Base-by-base conservation (phyloP, 257 asterid genomes). In the Anisodus tanguticus region DNA sequence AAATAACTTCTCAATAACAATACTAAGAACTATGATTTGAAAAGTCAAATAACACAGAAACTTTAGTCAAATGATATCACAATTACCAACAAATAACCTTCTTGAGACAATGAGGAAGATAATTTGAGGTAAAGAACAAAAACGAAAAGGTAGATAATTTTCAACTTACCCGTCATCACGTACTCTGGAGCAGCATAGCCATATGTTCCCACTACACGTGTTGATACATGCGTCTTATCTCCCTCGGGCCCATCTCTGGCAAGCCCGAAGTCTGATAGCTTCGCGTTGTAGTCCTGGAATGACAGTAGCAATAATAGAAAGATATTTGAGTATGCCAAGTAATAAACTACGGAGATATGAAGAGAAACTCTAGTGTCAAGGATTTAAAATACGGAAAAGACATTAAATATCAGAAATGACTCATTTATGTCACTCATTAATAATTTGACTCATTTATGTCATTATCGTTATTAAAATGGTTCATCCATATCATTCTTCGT, bases 151-250 rank as follows among this genome's bases (percentile, higher is more conserved):
- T 49, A 67, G 62, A 45, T 37, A 17, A 49, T 80, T 9, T 74
- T 26, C 59, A 47, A 47, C 86, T 79, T 64, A 92, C 97, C 97
- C 41, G 97, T 92, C 94, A 90, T 92, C 59, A 92, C 92, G 84
- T 94, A 93, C 74, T 95, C 95, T 0, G 97, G 98, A 8, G 98
- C 97, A 80, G 97, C 97, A 80, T 95, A 95, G 81, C 98, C 98
- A 7, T 91, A 87, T 13, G 98, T 93, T 76, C 98, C 98, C 98
- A 95, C 91, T 59, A 93, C 97, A 22, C 97, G 91, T 6, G 98
- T 95, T 9, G 98, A 92, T 37, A 95, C 97, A 11, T 95, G 98
- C 0, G 97, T 95, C 82, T 93, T 90, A 72, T 95, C 97, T 11
- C 95, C 98, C 90, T 88, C 94, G 0, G 98, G 98, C 17, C 91